Evolutionary conservation across 805 yeast species (phyloP).

Genomic region (Candida andamanensis): DNA sequence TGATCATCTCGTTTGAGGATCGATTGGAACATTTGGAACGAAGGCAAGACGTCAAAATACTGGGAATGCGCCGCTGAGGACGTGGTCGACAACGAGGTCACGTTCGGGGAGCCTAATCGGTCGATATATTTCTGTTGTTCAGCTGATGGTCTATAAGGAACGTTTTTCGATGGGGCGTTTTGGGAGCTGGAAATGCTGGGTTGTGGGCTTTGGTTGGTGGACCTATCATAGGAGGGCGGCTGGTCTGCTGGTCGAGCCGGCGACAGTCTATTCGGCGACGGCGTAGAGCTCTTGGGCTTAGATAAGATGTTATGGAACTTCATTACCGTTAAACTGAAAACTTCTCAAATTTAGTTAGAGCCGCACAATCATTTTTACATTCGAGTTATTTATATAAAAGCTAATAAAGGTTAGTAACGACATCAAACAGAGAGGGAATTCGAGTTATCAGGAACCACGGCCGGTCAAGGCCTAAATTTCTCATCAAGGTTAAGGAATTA

Average conservation of each 20-base stretch:
- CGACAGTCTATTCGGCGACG: too few species aligned
- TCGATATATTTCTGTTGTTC: slow-evolving; percentile 35
- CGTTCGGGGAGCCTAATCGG: slow-evolving; percentile 11
- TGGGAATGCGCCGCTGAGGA: slow-evolving; percentile 29
- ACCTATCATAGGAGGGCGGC: slow-evolving; percentile 10
- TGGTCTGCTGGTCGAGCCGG: too few species aligned
- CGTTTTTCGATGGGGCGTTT: slow-evolving; percentile 12
- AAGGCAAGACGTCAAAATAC: slow-evolving; percentile 56
- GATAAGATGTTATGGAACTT: too few species aligned
- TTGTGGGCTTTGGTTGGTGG: slow-evolving; percentile 1
- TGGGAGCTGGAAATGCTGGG: neutral
- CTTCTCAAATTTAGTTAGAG: too few species aligned
- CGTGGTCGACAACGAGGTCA: slow-evolving; percentile 17
- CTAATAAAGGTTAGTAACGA: too few species aligned
- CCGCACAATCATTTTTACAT: too few species aligned
- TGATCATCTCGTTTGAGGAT: slow-evolving; percentile 38
- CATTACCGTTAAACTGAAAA: too few species aligned
- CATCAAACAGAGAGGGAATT: too few species aligned
- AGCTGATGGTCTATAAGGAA: slow-evolving; percentile 29
- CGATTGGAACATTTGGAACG: slow-evolving; percentile 64
- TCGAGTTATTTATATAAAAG: too few species aligned
- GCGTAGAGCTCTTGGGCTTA: too few species aligned
- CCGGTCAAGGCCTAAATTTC: slow-evolving; percentile 45
- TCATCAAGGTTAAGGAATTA: slow-evolving; percentile 43
- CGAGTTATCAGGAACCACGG: slow-evolving; percentile 41